These are phyloP conservation scores for Pythium phragmiticola DNA, from an alignment of 352 stramenopile genomes.

Conservation along the genomic window DNA sequence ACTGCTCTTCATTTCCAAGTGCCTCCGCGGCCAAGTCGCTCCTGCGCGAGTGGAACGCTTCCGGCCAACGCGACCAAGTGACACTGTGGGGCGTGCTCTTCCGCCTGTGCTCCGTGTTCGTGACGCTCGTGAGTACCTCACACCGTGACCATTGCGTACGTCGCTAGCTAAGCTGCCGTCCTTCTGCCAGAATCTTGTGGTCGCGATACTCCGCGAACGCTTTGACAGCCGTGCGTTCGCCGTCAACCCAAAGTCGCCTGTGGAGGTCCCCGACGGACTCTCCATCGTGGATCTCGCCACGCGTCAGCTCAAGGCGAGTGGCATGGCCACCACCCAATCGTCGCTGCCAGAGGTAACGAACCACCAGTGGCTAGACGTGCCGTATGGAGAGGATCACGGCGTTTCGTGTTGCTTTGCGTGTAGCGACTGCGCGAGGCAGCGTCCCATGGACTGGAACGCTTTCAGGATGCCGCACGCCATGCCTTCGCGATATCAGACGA, in stretches of 20 bases:
- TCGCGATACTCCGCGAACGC: constrained; percentile 60
- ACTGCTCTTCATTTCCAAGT: not conserved
- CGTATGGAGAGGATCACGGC: not conserved
- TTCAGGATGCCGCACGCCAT: constrained; percentile 37
- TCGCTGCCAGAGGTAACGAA: constrained; percentile 41
- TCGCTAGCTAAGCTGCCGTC: not conserved
- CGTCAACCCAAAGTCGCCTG: constrained; percentile 6
- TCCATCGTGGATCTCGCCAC: constrained; percentile 57
- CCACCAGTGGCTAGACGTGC: not conserved
- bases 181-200: constrained; percentile 45
- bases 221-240: constrained; percentile 36
- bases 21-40: constrained; percentile 20
- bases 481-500: constrained; percentile 41
- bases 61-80: not conserved
- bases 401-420: not conserved
- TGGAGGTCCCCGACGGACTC: constrained; percentile 30
- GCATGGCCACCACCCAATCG: constrained; percentile 40
- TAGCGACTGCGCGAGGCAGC: constrained; percentile 52
- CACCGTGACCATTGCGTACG: not conserved
- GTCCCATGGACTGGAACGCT: constrained; percentile 36
- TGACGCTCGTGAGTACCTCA: constrained; percentile 21
- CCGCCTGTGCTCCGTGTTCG: constrained; percentile 19
- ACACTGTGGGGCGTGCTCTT: constrained; percentile 21
- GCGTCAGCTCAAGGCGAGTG: constrained; percentile 47
- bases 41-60: constrained; percentile 3